Percentiles rank a stretch among this genome's conserved stretches.
Evolutionary conservation across 148 eudicot species (phyloP).

Genomic region (Camellia japonica): DNA sequence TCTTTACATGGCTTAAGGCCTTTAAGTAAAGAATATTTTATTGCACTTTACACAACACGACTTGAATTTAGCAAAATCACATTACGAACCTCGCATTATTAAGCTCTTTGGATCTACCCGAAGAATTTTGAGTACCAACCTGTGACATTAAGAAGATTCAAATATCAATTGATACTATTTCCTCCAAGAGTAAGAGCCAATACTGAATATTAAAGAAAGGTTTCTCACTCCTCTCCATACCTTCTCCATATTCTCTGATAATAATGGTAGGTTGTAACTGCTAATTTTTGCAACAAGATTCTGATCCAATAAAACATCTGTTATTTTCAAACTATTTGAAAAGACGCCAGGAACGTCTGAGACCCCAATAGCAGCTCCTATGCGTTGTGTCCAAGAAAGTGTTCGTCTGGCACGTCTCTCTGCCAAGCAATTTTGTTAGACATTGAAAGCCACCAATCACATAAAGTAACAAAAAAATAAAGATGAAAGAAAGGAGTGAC

Average conservation of each 20-base stretch:
- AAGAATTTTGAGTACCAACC: conserved; percentile 28
- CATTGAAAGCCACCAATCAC: background rate
- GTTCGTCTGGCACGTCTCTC: conserved; percentile 41
- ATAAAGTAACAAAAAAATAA: background rate
- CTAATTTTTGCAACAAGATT: conserved; percentile 75
- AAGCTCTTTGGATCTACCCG: conserved; percentile 41
- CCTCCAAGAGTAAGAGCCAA: background rate
- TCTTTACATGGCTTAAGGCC: background rate
- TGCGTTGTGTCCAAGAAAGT: conserved; percentile 81
- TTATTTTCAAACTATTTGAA: conserved; percentile 71
- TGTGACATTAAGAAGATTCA: conserved; percentile 22
- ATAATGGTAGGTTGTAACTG: conserved; percentile 68
- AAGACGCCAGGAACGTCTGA: conserved; percentile 72
- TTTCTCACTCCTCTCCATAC: conserved; percentile 24
- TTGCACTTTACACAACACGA: background rate
- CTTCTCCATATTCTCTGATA: conserved; percentile 47
- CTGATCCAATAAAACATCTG: conserved; percentile 74
- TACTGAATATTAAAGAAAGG: background rate
- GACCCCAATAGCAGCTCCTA: conserved; percentile 71
- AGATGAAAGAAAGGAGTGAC: background rate
- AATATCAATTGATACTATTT: background rate
- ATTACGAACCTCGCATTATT: conserved; percentile 41
- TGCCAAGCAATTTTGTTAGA: conserved; percentile 21
- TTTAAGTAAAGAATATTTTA: background rate
- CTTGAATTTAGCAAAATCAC: background rate